Percentiles rank a stretch among this genome's conserved stretches.
Conservation (phyloP, 2,329 filamentous ascomycete species). For the Herpotrichia juniperi region DNA sequence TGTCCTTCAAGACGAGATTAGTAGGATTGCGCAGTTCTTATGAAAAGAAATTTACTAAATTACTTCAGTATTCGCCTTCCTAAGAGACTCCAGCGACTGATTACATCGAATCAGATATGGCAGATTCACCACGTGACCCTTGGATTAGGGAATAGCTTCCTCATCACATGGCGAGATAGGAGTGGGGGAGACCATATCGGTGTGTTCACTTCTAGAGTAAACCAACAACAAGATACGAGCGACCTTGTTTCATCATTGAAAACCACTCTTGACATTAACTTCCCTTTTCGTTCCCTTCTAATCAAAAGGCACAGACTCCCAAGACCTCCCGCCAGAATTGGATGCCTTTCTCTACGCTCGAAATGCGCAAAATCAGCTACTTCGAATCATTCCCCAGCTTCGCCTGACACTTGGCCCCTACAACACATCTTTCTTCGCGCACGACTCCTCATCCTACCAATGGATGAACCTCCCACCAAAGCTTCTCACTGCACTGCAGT, state of each 20-base stretch:
- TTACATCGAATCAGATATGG: conserved; percentile 29
- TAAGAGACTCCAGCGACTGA: conserved; percentile 27
- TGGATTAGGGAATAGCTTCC: conserved; percentile 40
- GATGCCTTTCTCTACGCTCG: conserved; percentile 29
- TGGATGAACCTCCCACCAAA: conserved; percentile 40
- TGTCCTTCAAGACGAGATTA: conserved; percentile 32
- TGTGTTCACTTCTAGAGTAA: conserved; percentile 6
- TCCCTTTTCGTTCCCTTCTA: no score
- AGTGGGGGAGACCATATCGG: conserved; percentile 29
- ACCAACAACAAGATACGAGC: no score
- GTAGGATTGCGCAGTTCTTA: conserved; percentile 21
- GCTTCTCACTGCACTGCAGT: conserved; percentile 31
- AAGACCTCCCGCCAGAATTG: conserved; percentile 33
- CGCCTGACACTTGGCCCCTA: conserved; percentile 39
- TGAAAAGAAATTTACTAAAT: background rate
- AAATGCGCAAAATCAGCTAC: conserved; percentile 10
- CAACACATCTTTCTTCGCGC: conserved; percentile 39
- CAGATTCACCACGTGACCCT: conserved; percentile 38
- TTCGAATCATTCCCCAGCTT: conserved; percentile 32
- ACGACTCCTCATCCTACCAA: conserved; percentile 32
- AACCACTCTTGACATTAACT: no score
- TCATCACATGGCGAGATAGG: conserved; percentile 39
- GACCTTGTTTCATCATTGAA: background rate
- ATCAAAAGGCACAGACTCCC: conserved; percentile 13
- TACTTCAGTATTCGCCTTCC: conserved; percentile 32